Conservation (phyloP, 202 grass and related monocot species). For the Miscanthus sacchariflorus region DNA sequence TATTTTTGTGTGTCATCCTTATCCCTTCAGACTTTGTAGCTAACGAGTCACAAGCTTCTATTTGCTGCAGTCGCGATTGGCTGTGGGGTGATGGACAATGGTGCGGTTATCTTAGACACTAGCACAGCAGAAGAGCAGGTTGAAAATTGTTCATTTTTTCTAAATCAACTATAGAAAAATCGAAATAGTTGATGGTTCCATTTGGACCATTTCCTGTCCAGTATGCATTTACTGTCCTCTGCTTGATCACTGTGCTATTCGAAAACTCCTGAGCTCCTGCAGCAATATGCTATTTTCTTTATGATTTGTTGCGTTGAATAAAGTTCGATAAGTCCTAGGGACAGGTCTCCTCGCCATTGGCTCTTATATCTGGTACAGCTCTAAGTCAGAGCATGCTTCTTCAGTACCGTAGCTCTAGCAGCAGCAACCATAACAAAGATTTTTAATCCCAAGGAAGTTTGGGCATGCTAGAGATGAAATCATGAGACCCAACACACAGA, state of each 20-base stretch:
- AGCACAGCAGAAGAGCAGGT: conserved; percentile 86
- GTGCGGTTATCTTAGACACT: conserved; percentile 78
- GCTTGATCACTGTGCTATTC: background rate
- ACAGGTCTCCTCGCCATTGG: background rate
- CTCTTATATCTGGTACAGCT: background rate
- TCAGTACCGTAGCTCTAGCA: background rate
- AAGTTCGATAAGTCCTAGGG: background rate
- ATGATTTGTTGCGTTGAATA: background rate
- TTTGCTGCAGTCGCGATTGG: conserved; percentile 78
- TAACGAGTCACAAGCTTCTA: conserved; percentile 49
- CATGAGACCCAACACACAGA: background rate
- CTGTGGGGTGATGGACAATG: conserved; percentile 74
- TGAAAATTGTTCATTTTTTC: background rate
- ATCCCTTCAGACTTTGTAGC: background rate
- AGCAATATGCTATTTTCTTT: background rate
- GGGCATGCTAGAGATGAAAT: background rate
- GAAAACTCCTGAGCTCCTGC: background rate
- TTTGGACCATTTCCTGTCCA: background rate
- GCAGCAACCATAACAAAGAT: background rate
- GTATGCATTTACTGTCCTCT: background rate
- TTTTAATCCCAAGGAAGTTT: background rate
- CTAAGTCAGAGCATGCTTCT: background rate
- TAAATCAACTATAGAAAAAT: background rate
- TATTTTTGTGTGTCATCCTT: conserved; percentile 5
- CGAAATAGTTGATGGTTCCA: background rate